Conservation (phyloP, 139 green algal species). For the Picocystis salinarum region DNA sequence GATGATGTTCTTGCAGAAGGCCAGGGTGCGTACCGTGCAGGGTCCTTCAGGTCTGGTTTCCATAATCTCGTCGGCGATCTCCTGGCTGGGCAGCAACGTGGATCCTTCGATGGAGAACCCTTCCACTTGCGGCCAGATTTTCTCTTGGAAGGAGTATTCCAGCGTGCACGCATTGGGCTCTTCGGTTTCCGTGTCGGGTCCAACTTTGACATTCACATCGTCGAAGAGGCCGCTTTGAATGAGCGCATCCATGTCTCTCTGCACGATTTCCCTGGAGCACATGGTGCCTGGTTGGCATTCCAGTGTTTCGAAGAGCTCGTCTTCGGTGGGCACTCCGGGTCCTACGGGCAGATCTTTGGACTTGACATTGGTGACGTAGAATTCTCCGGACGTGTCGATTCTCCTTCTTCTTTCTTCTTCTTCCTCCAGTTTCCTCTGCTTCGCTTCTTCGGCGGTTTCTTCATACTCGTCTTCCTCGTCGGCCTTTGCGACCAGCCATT, state of each 20-base stretch:
- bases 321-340: slow-evolving; percentile 30
- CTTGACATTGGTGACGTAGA: no score
- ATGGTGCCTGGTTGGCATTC: slow-evolving; percentile 27
- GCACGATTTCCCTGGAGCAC: slow-evolving; percentile 18
- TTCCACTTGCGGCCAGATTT: slow-evolving; percentile 28
- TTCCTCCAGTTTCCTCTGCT: no score
- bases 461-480: no score
- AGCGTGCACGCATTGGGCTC: slow-evolving; percentile 20
- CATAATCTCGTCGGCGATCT: slow-evolving; percentile 16
- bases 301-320: slow-evolving; percentile 38
- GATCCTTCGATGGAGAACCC: slow-evolving; percentile 25
- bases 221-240: slow-evolving; percentile 37
- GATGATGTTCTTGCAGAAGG: slow-evolving; percentile 33
- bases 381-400: no score
- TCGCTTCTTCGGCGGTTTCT: no score
- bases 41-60: slow-evolving; percentile 10
- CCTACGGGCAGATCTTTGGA: slow-evolving; percentile 26
- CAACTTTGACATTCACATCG: slow-evolving; percentile 34
- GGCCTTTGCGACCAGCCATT: no score
- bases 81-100: no score
- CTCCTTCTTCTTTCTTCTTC: no score
- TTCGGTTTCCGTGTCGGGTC: slow-evolving; percentile 13
- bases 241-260: slow-evolving; percentile 25
- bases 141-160: slow-evolving; percentile 37
- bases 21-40: slow-evolving; percentile 24